A percentile compares a stretch with the other conserved stretches of the same genome.
Conservation (phyloP, 352 stramenopile species). For the Phytophthora sojae region DNA sequence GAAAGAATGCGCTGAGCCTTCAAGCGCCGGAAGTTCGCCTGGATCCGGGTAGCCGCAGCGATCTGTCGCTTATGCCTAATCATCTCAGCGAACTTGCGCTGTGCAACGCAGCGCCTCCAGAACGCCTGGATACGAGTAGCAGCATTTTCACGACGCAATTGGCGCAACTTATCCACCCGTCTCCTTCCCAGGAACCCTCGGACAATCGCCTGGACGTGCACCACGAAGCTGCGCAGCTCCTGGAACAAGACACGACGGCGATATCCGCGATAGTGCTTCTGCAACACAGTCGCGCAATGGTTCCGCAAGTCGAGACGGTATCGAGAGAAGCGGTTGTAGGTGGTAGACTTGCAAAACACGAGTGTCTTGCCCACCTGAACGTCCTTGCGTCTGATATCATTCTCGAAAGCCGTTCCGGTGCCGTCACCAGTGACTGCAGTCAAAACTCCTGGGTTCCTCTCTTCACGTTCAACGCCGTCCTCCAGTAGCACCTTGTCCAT, state of each 20-base stretch:
- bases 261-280: slow-evolving; percentile 59
- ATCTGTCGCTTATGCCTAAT: slow-evolving; percentile 26
- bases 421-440: slow-evolving; percentile 22
- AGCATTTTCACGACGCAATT: slow-evolving; percentile 38
- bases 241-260: slow-evolving; percentile 46
- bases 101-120: slow-evolving; percentile 34
- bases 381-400: slow-evolving; percentile 40
- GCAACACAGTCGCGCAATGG: slow-evolving; percentile 46
- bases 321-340: slow-evolving; percentile 62
- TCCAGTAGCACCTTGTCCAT: slow-evolving; percentile 47
- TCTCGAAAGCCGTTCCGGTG: slow-evolving; percentile 30
- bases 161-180: slow-evolving; percentile 40
- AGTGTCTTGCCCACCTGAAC: slow-evolving; percentile 71
- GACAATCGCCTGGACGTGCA: slow-evolving; percentile 55
- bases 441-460: slow-evolving; percentile 21
- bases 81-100: slow-evolving; percentile 21
- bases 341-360: slow-evolving; percentile 70
- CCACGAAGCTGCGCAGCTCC: slow-evolving; percentile 40
- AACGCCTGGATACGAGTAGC: slow-evolving; percentile 41
- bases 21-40: slow-evolving; percentile 28
- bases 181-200: slow-evolving; percentile 52
- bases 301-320: slow-evolving; percentile 53
- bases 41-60: slow-evolving; percentile 21
- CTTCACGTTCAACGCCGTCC: slow-evolving; percentile 28
- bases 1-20: slow-evolving; percentile 28